A percentile compares a stretch with the other conserved stretches of the same genome.
phyloP scores from a whole-genome alignment of 2,329 filamentous ascomycete genomes.

The Alternaria infectoria region DNA sequence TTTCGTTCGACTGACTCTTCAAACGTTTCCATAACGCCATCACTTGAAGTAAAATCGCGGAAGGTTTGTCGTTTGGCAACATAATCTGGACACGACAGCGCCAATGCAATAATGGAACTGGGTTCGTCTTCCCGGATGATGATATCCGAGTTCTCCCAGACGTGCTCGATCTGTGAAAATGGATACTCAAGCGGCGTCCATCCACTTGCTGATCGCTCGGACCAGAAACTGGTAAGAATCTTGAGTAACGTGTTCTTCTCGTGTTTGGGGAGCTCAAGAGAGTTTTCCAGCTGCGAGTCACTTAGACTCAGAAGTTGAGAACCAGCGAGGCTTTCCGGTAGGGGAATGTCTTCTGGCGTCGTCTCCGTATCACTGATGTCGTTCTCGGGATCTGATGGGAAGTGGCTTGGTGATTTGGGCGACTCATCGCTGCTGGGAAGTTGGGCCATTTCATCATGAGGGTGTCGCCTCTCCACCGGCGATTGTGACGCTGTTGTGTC shows the following conservation, averaged over 20 bases:
- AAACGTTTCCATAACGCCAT: constrained; percentile 29
- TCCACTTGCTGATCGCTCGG: constrained; percentile 92
- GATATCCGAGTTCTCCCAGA: constrained; percentile 95
- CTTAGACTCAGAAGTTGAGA: constrained; percentile 59
- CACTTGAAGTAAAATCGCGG: constrained; percentile 47
- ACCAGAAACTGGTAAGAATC: constrained; percentile 97
- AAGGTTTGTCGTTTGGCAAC: constrained; percentile 76
- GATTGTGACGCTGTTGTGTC: constrained; percentile 41
- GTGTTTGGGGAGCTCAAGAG: constrained; percentile 84
- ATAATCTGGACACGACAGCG: constrained; percentile 87
- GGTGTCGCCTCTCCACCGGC: constrained; percentile 41
- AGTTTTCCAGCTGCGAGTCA: constrained; percentile 63
- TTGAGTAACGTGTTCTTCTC: constrained; percentile 94
- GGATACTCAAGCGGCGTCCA: constrained; percentile 95
- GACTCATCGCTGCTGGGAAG: constrained; percentile 34
- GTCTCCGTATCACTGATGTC: constrained; percentile 73
- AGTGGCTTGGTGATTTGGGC: constrained; percentile 37
- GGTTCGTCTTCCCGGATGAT: constrained; percentile 98
- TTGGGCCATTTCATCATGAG: constrained; percentile 16
- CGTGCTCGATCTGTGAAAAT: constrained; percentile 80
- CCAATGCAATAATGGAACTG: constrained; percentile 93
- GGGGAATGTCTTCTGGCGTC: constrained; percentile 70
- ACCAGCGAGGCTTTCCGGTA: constrained; percentile 66
- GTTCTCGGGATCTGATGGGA: constrained; percentile 59
- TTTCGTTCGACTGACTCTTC: constrained; percentile 85